Evolutionary conservation across 768 basidiomycete genomes (phyloP).

Genomic region (Gelatoporia subvermispora): DNA sequence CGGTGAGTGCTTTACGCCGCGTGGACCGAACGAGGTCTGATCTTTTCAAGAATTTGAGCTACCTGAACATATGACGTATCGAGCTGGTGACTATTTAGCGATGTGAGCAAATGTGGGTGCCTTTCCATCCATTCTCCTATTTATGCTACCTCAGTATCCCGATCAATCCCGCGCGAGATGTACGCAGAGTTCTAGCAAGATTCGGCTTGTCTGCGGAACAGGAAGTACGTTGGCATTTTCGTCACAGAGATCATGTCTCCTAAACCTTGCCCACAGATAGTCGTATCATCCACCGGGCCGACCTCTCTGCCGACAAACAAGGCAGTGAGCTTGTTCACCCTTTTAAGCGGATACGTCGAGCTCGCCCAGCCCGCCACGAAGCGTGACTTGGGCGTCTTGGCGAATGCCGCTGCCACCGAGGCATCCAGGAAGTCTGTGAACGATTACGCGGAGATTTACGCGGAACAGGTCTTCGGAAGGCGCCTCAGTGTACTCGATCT

Average conservation of each 20-base stretch:
- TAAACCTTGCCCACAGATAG: conserved; percentile 21
- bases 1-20: too few relatives aligned
- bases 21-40: too few relatives aligned
- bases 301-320: conserved; percentile 36
- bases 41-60: conserved; percentile 33
- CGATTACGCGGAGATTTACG: conserved; percentile 25
- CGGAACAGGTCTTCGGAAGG: conserved; percentile 28
- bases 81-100: conserved; percentile 44
- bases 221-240: conserved; percentile 22
- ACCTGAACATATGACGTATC: conserved; percentile 33
- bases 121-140: not conserved
- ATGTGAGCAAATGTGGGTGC: conserved; percentile 25
- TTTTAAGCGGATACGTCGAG: conserved; percentile 43
- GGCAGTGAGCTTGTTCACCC: conserved; percentile 30
- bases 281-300: conserved; percentile 29
- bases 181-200: conserved; percentile 32
- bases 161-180: conserved; percentile 33
- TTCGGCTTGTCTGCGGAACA: conserved; percentile 35
- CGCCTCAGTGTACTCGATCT: conserved; percentile 39
- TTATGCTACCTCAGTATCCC: conserved; percentile 33
- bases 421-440: conserved; percentile 22
- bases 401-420: conserved; percentile 17
- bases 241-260: not conserved
- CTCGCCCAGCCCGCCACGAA: conserved; percentile 42
- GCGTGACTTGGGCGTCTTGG: conserved; percentile 33